These are phyloP conservation scores for Cercophora samala DNA, from an alignment of 495 filamentous ascomycete species.

Conservation along the genomic window DNA sequence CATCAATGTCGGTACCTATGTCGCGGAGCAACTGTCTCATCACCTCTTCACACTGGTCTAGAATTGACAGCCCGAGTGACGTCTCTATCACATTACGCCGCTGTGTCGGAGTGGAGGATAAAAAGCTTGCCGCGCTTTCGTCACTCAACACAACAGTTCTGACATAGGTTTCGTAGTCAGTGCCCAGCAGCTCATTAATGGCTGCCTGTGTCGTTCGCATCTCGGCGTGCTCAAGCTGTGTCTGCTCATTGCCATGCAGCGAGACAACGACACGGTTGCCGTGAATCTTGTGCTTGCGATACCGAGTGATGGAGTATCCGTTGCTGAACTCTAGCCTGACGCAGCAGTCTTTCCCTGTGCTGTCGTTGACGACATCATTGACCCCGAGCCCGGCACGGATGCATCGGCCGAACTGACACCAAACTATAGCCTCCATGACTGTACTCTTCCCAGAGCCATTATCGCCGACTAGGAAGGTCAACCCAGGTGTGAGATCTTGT, in stretches of 20 bases:
- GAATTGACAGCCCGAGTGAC: constrained; percentile 27
- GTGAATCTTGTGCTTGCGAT: constrained; percentile 21
- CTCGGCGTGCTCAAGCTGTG: constrained; percentile 24
- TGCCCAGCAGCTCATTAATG: constrained; percentile 32
- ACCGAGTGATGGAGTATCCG: constrained; percentile 6
- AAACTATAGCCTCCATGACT: constrained; percentile 35
- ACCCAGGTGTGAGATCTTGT: constrained; percentile 26
- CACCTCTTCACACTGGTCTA: constrained; percentile 28
- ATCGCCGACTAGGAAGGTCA: constrained; percentile 22
- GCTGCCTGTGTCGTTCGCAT: constrained; percentile 25
- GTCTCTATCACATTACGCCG: constrained; percentile 32
- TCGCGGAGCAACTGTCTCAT: constrained; percentile 25
- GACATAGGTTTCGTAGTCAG: constrained; percentile 34
- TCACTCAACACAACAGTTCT: constrained; percentile 33
- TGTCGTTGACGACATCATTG: constrained; percentile 35
- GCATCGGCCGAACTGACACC: constrained; percentile 37
- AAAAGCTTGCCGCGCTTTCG: constrained; percentile 34
- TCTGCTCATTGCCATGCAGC: constrained; percentile 29
- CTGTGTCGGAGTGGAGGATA: constrained; percentile 26
- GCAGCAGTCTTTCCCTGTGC: constrained; percentile 16
- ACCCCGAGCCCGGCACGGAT: constrained; percentile 29
- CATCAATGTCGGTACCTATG: neutral
- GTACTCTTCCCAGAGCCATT: constrained; percentile 27
- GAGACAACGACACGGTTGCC: constrained; percentile 11
- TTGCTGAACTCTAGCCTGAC: constrained; percentile 8